Evolutionary conservation across 2,329 filamentous ascomycete species (phyloP), one percentile per base, ranked within the genome.

Genomic region (Scedosporium dehoogii): DNA sequence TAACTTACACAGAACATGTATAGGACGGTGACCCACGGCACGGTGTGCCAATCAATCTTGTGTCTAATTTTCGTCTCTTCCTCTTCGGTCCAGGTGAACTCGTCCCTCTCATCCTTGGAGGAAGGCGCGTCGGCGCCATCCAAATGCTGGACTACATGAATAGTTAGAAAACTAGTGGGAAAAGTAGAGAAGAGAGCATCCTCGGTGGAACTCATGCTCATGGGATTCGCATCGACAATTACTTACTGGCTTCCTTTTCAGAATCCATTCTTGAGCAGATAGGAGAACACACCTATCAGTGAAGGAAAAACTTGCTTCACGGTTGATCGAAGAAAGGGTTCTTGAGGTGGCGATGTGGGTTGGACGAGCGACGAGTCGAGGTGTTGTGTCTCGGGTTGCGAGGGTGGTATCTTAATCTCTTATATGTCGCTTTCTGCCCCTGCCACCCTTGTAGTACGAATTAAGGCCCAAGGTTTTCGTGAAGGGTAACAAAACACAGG

Each of bases 1-100:
- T 16, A 27, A 63, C 80, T 71, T 67, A 82, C 81, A 68, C 79
- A 82, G 14, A 83, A 70, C 65, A 84, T 72, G 67, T 84, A 84
- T 12, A 84, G 69, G 6, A 81, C 67, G 1, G 81, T 83, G 10
- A 82, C 78, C 25, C 80, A 69, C 0, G 81, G 81, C 18, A 84
- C 76, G 27, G 80, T 74, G 64, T 79, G 77, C 71, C 74, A 76
- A 69, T 84, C 81, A 51, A 84, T 72, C 71, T 81, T 82, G 65
- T 75, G 78, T 63, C 80, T 75, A 18, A 84, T 71, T 0, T 67
- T 70, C 18, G 69, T 75, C 70, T 84, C 81, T 65, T 84, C 81
- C 58, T 75, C 78, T 42, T 73, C 72, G 4, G 79, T 79, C 81
- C 81, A 84, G 62, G 38, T 48, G 14, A 44, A 27, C 21, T 48